Evolutionary conservation across 805 yeast genomes (phyloP).

Genomic region (Saturnispora gosingensis): DNA sequence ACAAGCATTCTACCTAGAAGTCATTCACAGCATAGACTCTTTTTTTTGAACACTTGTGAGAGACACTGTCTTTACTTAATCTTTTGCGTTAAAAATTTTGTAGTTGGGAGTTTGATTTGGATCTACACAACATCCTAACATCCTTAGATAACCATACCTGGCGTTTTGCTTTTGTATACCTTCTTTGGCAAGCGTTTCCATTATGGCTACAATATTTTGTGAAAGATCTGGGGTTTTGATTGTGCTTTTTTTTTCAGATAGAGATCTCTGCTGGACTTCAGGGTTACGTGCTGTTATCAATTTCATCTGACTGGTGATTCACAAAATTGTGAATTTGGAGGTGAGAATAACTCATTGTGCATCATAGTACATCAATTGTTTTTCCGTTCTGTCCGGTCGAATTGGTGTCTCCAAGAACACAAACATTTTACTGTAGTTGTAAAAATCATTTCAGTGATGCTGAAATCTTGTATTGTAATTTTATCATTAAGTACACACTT

Average conservation of each 20-base stretch:
- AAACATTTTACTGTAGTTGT: conserved; percentile 13
- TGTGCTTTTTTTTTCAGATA: not conserved
- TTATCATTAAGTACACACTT: conserved; percentile 1
- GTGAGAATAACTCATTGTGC: conserved; percentile 20
- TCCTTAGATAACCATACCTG: conserved; percentile 10
- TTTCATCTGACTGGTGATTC: not conserved
- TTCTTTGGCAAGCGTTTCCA: conserved; percentile 11
- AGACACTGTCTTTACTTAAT: not conserved
- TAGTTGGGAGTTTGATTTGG: conserved; percentile 10
- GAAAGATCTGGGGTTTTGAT: not conserved
- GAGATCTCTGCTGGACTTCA: not conserved
- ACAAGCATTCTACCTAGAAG: not conserved
- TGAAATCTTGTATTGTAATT: not conserved
- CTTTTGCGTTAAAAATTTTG: not conserved
- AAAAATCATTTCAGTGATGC: not conserved
- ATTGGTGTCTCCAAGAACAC: conserved; percentile 31
- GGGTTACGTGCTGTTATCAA: not conserved
- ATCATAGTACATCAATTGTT: conserved; percentile 28
- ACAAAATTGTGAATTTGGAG: conserved; percentile 1
- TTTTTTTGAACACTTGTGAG: not conserved
- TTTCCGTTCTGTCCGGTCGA: conserved; percentile 15
- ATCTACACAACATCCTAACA: conserved; percentile 11
- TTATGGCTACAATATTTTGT: not conserved
- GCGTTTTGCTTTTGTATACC: conserved; percentile 14
- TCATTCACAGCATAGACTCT: not conserved